Percentiles rank a stretch among this genome's conserved stretches.
Evolutionary conservation across 208 protist species (phyloP).

Genomic region (Leishmania lainsoni): DNA sequence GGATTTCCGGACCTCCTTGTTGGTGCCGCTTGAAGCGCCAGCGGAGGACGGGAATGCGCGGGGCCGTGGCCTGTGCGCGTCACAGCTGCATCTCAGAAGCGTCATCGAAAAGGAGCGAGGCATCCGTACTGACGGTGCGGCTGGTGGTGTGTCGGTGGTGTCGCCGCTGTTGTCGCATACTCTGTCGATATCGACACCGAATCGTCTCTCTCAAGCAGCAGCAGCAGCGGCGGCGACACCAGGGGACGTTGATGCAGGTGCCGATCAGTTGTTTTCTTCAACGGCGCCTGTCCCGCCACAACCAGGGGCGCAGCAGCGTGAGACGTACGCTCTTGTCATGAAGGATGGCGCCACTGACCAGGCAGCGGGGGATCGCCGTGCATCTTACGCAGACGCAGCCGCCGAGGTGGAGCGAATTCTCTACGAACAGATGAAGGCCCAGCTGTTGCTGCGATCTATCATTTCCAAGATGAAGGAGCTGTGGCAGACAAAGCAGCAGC

Average conservation of each 20-base stretch:
- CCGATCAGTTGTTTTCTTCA: neutral
- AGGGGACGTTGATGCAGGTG: neutral
- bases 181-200: neutral
- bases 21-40: neutral
- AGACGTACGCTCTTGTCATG: slow-evolving; percentile 7
- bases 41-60: neutral
- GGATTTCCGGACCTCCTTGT: neutral
- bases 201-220: neutral
- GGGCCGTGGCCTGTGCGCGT: neutral
- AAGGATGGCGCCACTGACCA: slow-evolving; percentile 1
- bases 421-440: slow-evolving; percentile 80
- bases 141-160: neutral
- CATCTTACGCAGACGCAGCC: slow-evolving; percentile 27
- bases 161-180: neutral
- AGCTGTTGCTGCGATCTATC: slow-evolving; percentile 70
- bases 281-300: neutral
- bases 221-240: neutral
- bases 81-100: slow-evolving; percentile 1
- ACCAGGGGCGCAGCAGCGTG: neutral
- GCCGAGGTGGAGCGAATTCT: slow-evolving; percentile 65
- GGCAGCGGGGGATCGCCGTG: neutral
- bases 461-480: slow-evolving; percentile 72
- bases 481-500: slow-evolving; percentile 59
- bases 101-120: neutral
- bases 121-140: neutral